A percentile compares a stretch with the other conserved stretches of the same genome.
Evolutionary conservation across 257 asterid species (phyloP).

Genomic region (Solanum chmielewskii): DNA sequence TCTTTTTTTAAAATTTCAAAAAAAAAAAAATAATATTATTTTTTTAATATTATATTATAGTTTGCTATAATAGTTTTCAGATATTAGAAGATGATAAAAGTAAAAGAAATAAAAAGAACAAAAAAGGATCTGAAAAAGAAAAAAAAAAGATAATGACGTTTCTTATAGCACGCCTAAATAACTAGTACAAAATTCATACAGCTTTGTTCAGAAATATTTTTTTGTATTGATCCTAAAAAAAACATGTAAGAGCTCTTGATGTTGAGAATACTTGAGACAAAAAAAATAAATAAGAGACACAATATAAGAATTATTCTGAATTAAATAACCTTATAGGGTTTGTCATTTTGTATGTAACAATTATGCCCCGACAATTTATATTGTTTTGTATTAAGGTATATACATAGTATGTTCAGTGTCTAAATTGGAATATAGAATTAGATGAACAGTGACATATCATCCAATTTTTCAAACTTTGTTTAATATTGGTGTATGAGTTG

Average conservation of each 20-base stretch:
- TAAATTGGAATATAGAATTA: neutral
- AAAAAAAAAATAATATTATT: no score
- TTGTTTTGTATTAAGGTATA: neutral
- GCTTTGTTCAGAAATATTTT: neutral
- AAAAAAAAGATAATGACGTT: constrained; percentile 14
- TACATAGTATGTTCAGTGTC: neutral
- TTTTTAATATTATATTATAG: neutral
- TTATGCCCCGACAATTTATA: neutral
- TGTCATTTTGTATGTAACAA: constrained; percentile 12
- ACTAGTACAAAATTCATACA: constrained; percentile 4
- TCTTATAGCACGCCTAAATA: constrained; percentile 47
- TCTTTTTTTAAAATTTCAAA: neutral
- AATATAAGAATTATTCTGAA: neutral
- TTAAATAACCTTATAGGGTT: neutral
- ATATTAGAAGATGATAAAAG: neutral
- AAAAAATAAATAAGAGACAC: neutral
- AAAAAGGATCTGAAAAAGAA: neutral
- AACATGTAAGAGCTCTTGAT: constrained; percentile 36
- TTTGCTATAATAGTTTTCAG: neutral
- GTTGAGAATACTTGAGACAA: constrained; percentile 41
- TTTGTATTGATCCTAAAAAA: constrained; percentile 8
- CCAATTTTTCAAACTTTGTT: neutral
- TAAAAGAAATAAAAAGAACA: neutral
- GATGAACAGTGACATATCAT: neutral
- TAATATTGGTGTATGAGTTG: neutral